Evolutionary conservation across 1,139 yeast species (phyloP).

Genomic region (Waltiozyma sp.): DNA sequence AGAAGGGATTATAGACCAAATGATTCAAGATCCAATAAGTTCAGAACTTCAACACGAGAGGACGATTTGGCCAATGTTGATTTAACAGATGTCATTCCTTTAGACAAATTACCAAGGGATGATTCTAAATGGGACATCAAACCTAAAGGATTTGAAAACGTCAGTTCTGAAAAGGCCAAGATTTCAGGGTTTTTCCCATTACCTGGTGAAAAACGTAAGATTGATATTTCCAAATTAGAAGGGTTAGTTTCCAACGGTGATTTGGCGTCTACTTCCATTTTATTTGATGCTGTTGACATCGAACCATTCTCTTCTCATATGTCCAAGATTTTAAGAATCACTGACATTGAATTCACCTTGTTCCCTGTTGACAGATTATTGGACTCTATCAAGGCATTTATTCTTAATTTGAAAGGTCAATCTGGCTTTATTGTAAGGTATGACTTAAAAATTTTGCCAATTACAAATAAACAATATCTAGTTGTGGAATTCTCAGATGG

Average conservation of each 20-base stretch:
- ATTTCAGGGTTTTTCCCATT: constrained; percentile 70
- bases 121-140: constrained; percentile 60
- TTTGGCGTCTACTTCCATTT: constrained; percentile 21
- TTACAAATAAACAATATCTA: constrained; percentile 25
- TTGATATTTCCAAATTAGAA: constrained; percentile 44
- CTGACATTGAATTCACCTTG: constrained; percentile 32
- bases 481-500: constrained; percentile 43
- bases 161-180: constrained; percentile 73
- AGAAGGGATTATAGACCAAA: constrained; percentile 5
- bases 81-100: constrained; percentile 26
- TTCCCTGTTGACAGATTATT: constrained; percentile 29
- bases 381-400: constrained; percentile 31
- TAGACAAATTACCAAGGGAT: constrained; percentile 30
- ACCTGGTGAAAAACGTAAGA: constrained; percentile 56
- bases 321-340: constrained; percentile 38
- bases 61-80: constrained; percentile 8
- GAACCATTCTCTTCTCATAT: constrained; percentile 42
- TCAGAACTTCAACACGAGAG: constrained; percentile 1
- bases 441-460: constrained; percentile 4
- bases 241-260: constrained; percentile 34
- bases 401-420: constrained; percentile 22
- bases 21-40: neutral
- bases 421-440: constrained; percentile 14
- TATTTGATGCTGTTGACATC: constrained; percentile 31
- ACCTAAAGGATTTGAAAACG: constrained; percentile 67